phyloP scores from a whole-genome alignment of 2,329 filamentous ascomycete species.

The Botrytis fabae region DNA sequence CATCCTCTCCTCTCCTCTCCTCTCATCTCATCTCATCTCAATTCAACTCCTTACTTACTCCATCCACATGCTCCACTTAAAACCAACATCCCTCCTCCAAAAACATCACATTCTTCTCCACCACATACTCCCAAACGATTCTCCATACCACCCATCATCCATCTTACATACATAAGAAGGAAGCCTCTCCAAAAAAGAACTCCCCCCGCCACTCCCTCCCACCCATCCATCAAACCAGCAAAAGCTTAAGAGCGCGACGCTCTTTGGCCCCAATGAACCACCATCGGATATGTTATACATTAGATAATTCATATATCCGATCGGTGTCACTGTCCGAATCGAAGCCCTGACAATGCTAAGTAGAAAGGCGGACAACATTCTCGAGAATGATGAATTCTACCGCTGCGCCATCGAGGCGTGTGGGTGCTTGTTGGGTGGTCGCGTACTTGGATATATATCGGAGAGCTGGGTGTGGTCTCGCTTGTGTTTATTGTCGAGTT shows the following conservation, averaged over 20 bases:
- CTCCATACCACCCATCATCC: neutral
- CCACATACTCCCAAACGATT: neutral
- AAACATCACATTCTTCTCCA: neutral
- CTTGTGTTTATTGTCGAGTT: neutral
- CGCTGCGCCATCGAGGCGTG: neutral
- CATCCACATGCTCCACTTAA: neutral
- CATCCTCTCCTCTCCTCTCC: neutral
- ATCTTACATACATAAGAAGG: neutral
- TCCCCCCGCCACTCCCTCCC: neutral
- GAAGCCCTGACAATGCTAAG: constrained; percentile 3
- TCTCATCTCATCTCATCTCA: neutral
- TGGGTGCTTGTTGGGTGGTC: neutral
- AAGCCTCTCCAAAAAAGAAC: neutral
- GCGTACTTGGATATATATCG: neutral
- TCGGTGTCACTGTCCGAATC: neutral
- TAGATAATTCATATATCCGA: neutral
- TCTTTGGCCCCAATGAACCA: neutral
- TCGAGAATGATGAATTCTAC: constrained; percentile 5
- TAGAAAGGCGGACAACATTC: constrained; percentile 1
- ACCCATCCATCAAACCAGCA: neutral
- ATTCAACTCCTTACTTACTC: neutral
- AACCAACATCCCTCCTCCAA: neutral
- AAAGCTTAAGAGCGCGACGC: neutral
- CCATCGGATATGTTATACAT: neutral
- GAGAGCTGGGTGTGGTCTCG: neutral